Evolutionary conservation across 768 basidiomycete species (phyloP).

Genomic region (Termitomyces sp.): DNA sequence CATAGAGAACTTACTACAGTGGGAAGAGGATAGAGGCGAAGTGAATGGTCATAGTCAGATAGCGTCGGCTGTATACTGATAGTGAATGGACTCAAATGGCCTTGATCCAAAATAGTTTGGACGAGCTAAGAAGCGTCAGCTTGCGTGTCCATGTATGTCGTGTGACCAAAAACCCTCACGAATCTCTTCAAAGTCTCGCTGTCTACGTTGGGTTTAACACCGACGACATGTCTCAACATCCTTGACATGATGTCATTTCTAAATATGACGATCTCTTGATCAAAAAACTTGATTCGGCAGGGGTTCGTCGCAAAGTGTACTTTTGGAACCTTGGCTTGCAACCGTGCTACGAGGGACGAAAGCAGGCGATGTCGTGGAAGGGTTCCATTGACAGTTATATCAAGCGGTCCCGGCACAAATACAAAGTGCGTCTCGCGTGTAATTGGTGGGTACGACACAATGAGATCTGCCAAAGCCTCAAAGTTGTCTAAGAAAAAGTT

Average conservation of each 20-base stretch:
- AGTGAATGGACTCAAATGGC: constrained; percentile 87
- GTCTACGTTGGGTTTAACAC: constrained; percentile 75
- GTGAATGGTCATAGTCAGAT: constrained; percentile 86
- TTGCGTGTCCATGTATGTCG: background rate
- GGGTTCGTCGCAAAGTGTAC: constrained; percentile 86
- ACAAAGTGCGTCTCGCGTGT: constrained; percentile 82
- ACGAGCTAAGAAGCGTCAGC: constrained; percentile 57
- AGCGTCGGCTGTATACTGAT: constrained; percentile 81
- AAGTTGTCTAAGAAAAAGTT: constrained; percentile 62
- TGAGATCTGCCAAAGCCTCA: constrained; percentile 79
- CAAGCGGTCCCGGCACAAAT: constrained; percentile 91
- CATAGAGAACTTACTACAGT: constrained; percentile 59
- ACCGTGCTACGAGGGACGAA: constrained; percentile 61
- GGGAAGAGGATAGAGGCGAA: constrained; percentile 91
- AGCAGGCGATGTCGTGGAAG: constrained; percentile 82
- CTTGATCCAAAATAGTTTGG: constrained; percentile 94
- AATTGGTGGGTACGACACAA: constrained; percentile 75
- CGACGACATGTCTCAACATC: constrained; percentile 89
- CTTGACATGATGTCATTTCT: constrained; percentile 90
- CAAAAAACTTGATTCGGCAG: constrained; percentile 90
- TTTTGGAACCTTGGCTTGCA: constrained; percentile 73
- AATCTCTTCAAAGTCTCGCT: constrained; percentile 85
- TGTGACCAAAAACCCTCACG: constrained; percentile 40
- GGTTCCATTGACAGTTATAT: constrained; percentile 76
- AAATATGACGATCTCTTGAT: constrained; percentile 93